Percentiles rank a stretch among this genome's conserved stretches.
phyloP scores from a whole-genome alignment of 495 filamentous ascomycete species.

The Letharia columbiana region DNA sequence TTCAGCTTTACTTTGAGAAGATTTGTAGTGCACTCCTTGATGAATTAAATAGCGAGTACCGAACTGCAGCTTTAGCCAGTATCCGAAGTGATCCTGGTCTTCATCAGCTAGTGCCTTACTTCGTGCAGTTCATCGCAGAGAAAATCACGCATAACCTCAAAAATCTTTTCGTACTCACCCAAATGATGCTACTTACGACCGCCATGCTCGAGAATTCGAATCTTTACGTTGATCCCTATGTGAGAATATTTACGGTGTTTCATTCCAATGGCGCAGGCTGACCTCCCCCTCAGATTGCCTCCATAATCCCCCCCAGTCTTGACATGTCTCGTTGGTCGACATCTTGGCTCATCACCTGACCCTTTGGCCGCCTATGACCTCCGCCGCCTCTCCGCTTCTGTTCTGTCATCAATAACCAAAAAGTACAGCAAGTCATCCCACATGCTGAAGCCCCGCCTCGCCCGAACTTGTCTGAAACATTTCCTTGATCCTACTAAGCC shows the following conservation, averaged over 20 bases:
- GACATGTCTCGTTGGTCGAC: slow-evolving; percentile 82
- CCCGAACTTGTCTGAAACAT: slow-evolving; percentile 78
- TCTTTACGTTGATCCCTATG: slow-evolving; percentile 84
- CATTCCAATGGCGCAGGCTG: slow-evolving; percentile 4
- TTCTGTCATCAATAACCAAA: slow-evolving; percentile 61
- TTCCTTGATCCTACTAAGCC: slow-evolving; percentile 80
- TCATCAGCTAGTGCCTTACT: slow-evolving; percentile 92
- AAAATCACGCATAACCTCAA: slow-evolving; percentile 88
- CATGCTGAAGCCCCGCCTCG: slow-evolving; percentile 76
- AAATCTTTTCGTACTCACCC: slow-evolving; percentile 73
- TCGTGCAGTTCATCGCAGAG: slow-evolving; percentile 86
- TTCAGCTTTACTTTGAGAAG: slow-evolving; percentile 95
- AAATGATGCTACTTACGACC: slow-evolving; percentile 81
- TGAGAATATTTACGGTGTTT: slow-evolving; percentile 29
- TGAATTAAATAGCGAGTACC: slow-evolving; percentile 72
- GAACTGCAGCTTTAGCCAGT: slow-evolving; percentile 73
- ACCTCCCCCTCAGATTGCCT: slow-evolving; percentile 42
- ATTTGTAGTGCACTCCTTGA: slow-evolving; percentile 79
- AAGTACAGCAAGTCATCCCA: slow-evolving; percentile 69
- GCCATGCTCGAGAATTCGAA: slow-evolving; percentile 74
- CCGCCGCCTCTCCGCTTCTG: slow-evolving; percentile 71
- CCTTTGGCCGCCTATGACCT: slow-evolving; percentile 64
- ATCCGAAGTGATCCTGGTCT: slow-evolving; percentile 80
- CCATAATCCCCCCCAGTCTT: slow-evolving; percentile 82
- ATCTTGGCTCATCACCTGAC: slow-evolving; percentile 52